phyloP scores from a whole-genome alignment of 805 yeast species.

The Ogataea pini region DNA sequence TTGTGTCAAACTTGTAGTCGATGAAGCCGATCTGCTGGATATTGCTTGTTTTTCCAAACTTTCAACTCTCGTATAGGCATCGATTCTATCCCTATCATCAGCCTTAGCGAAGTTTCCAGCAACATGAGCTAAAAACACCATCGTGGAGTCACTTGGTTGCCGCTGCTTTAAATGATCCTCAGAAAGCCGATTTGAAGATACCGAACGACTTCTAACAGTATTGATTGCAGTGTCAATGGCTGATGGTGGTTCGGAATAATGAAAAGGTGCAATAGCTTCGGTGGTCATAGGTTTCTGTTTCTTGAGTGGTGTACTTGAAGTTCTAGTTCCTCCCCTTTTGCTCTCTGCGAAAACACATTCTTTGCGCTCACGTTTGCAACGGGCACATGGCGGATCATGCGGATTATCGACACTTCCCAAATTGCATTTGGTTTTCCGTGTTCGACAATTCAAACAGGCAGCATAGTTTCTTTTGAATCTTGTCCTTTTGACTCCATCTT shows the following conservation, averaged over 20 bases:
- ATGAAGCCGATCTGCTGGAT: background rate
- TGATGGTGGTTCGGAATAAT: background rate
- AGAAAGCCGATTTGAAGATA: background rate
- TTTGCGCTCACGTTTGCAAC: slow-evolving; percentile 80
- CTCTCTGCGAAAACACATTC: slow-evolving; percentile 69
- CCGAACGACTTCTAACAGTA: background rate
- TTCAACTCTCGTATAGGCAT: slow-evolving; percentile 50
- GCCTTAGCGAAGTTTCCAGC: slow-evolving; percentile 76
- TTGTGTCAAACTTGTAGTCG: background rate
- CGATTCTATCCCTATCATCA: slow-evolving; percentile 62
- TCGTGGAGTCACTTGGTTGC: slow-evolving; percentile 43
- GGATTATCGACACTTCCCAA: slow-evolving; percentile 76
- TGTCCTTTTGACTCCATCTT: slow-evolving; percentile 11
- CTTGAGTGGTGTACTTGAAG: background rate
- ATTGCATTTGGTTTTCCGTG: slow-evolving; percentile 84
- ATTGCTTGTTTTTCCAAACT: slow-evolving; percentile 41
- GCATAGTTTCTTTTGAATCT: slow-evolving; percentile 64
- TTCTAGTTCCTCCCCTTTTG: slow-evolving; percentile 51
- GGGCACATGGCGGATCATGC: slow-evolving; percentile 75
- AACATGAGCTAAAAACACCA: slow-evolving; percentile 72
- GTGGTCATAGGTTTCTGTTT: background rate
- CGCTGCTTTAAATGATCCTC: background rate
- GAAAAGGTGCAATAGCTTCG: background rate
- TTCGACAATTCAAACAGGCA: slow-evolving; percentile 86
- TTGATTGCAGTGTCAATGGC: background rate